Evolutionary conservation across 331 rosid species (phyloP).

Genomic region (Telfairia occidentalis): DNA sequence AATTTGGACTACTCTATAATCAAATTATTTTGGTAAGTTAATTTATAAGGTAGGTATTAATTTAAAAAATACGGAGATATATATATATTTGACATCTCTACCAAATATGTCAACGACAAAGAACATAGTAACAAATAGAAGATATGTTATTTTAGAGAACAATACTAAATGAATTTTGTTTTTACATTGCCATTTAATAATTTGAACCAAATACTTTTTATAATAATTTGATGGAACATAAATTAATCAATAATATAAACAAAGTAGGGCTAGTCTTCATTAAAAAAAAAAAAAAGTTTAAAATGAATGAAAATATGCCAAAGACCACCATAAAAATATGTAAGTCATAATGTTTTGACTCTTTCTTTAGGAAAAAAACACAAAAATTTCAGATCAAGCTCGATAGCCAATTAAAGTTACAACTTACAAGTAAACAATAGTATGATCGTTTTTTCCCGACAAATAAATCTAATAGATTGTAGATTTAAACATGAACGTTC

Average conservation of each 20-base stretch:
- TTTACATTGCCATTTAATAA: not conserved
- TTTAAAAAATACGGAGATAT: not conserved
- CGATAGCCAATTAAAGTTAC: too few species aligned
- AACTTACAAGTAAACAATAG: too few species aligned
- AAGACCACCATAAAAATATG: not conserved
- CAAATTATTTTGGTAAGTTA: not conserved
- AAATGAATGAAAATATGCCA: too few species aligned
- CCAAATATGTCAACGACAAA: not conserved
- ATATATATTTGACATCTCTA: not conserved
- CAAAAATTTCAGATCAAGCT: too few species aligned
- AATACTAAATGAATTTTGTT: not conserved
- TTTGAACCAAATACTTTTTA: not conserved
- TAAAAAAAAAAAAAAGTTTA: too few species aligned
- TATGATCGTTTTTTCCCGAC: not conserved
- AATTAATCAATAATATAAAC: not conserved
- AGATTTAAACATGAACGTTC: not conserved
- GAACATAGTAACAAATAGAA: not conserved
- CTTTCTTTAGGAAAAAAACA: too few species aligned
- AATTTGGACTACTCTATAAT: not conserved
- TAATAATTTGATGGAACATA: not conserved
- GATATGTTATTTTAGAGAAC: not conserved
- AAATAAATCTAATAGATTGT: not conserved
- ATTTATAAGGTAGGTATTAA: not conserved
- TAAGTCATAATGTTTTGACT: not conserved
- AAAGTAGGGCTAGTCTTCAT: too few species aligned